Evolutionary conservation across 1,139 yeast genomes (phyloP).

Genomic region (Saccharomyces hybrid): DNA sequence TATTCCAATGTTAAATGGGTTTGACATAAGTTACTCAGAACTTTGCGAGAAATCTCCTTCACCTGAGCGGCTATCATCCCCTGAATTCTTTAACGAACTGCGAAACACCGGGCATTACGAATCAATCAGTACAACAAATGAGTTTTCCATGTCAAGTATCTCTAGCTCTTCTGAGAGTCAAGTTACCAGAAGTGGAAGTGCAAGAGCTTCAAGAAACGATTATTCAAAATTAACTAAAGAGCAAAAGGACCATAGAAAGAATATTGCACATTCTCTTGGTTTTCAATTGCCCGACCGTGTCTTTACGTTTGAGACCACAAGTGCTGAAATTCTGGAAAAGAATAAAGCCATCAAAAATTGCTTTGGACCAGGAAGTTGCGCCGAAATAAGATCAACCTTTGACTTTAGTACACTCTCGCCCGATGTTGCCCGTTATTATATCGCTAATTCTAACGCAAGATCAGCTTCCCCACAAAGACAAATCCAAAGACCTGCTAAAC

Average conservation of each 20-base stretch:
- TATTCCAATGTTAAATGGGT: conserved; percentile 14
- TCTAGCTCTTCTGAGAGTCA: conserved; percentile 14
- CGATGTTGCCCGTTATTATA: conserved; percentile 14
- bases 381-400: conserved; percentile 4
- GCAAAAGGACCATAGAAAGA: conserved; percentile 27
- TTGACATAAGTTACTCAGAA: conserved; percentile 12
- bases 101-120: conserved; percentile 22
- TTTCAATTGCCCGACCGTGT: conserved; percentile 27
- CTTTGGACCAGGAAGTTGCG: conserved; percentile 14
- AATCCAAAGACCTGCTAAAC: conserved; percentile 14
- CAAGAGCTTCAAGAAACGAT: conserved; percentile 3
- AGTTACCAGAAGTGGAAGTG: conserved; percentile 9
- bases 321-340: conserved; percentile 1
- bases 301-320: conserved; percentile 6
- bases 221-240: conserved; percentile 3
- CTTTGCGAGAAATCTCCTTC: conserved; percentile 17
- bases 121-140: conserved; percentile 14
- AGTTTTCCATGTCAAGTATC: conserved; percentile 9
- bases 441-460: conserved; percentile 8
- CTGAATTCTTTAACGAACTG: conserved; percentile 25
- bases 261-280: conserved; percentile 46
- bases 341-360: background rate
- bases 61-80: conserved; percentile 25
- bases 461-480: background rate
- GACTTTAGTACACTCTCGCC: conserved; percentile 18